Evolutionary conservation across 495 filamentous ascomycete genomes (phyloP), one percentile per base, ranked within the genome.

Genomic region (Penicillium diatomitis): DNA sequence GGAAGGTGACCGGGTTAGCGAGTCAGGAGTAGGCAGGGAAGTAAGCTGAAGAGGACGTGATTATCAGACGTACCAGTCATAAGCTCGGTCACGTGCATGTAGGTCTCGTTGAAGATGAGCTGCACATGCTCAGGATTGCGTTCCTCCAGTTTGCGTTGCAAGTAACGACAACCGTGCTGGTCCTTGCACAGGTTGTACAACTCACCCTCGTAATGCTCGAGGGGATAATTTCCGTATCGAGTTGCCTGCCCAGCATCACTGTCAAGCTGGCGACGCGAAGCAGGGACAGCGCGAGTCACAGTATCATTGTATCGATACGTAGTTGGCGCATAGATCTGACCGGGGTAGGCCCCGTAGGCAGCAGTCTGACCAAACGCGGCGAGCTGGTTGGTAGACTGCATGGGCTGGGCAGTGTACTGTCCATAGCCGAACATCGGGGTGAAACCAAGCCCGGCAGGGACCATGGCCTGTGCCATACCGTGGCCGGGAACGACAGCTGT

Each of bases 121-220:
- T 92, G 82, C 27, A 96, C 78, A 53, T 91, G 80, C 37, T 90
- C 84, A 0, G 86, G 79, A 49, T 82, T 84, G 49, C 84, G 82
- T 53, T 94, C 89, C 68, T 97, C 92, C n/a, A 98, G 72, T 68
- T 96, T 92, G 73, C 94, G 90, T 72, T 98, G 92, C 36, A 98
- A 67, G 66, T 87, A 96, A 49, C 92, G 83, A 57, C 92, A 98
- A 29, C 92, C 92, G 66, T 97, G 88, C 67, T 98, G 92, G 60
- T 98, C 92, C 67, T 95, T 96, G 75, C 90, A 97, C 20, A 95
- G 74, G 8, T 71, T 71, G 65, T 95, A 90, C 54, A 98, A 85
- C 55, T 88, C 82, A 34, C 88, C 87, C 37, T 75, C 72, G 51
- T 90, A 80, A 41, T 83, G 73, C 58, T 95, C 85, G n/a, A 98